phyloP scores from a whole-genome alignment of 371 early-diverging fungal genomes.

The Mortierella sp. region DNA sequence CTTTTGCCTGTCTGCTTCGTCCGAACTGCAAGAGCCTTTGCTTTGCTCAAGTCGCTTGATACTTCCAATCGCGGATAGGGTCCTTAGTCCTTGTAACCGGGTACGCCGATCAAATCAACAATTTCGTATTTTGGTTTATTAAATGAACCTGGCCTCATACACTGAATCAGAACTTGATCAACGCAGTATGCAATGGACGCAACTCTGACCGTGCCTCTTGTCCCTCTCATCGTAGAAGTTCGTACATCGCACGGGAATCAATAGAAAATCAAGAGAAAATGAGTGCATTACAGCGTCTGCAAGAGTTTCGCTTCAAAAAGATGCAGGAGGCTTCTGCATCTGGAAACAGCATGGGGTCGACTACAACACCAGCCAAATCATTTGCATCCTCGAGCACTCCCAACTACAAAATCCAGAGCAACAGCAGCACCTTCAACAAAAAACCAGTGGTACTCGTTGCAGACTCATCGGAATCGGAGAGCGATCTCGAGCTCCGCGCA shows the following conservation, averaged over 20 bases:
- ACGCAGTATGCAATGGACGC: no score
- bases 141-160: no score
- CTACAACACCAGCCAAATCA: not conserved
- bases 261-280: conserved; percentile 4
- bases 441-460: not conserved
- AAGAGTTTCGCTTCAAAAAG: conserved; percentile 49
- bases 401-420: conserved; percentile 7
- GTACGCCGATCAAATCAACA: no score
- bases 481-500: conserved; percentile 31
- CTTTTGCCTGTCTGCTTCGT: not conserved
- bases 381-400: not conserved
- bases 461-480: conserved; percentile 22
- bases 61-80: no score
- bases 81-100: no score
- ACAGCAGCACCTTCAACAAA: conserved; percentile 5
- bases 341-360: not conserved
- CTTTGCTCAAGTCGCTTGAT: no score
- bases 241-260: no score
- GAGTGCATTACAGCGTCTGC: conserved; percentile 47
- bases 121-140: no score
- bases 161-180: no score
- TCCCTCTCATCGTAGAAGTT: no score
- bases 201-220: conserved; percentile 1
- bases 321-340: conserved; percentile 11
- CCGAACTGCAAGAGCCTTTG: no score